Percentiles rank a stretch among this genome's conserved stretches.
Conservation (phyloP, 768 basidiomycete species). For the Auricularia cornea region DNA sequence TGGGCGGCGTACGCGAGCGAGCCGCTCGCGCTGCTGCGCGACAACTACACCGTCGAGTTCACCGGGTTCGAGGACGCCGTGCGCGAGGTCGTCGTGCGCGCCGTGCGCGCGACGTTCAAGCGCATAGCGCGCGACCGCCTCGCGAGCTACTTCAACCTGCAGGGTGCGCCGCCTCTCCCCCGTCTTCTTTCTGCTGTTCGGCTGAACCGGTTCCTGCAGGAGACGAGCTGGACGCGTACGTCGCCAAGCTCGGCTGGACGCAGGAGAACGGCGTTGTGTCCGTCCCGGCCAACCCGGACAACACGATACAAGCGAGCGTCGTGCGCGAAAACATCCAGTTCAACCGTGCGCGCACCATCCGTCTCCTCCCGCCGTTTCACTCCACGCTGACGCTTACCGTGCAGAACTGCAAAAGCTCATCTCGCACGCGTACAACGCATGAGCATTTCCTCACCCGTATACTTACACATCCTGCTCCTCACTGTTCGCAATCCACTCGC, state of each 20-base stretch:
- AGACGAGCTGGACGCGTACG: constrained; percentile 47
- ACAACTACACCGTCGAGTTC: constrained; percentile 81
- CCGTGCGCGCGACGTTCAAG: constrained; percentile 71
- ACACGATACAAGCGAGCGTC: constrained; percentile 78
- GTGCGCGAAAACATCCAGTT: constrained; percentile 78
- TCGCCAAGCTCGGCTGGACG: constrained; percentile 60
- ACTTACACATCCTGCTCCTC: background rate
- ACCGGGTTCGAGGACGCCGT: constrained; percentile 79
- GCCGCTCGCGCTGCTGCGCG: constrained; percentile 59
- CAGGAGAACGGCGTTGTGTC: constrained; percentile 51
- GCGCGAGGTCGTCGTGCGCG: constrained; percentile 65
- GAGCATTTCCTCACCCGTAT: background rate
- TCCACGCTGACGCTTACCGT: constrained; percentile 5
- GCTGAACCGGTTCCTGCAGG: constrained; percentile 28
- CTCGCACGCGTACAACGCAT: constrained; percentile 39
- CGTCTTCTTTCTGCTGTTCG: background rate
- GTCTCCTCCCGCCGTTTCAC: constrained; percentile 3
- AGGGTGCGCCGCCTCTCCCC: constrained; percentile 38
- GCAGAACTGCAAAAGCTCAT: constrained; percentile 71
- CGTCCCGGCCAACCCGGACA: constrained; percentile 78
- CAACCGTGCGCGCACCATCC: constrained; percentile 49
- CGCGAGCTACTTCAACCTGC: constrained; percentile 60
- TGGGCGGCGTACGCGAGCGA: constrained; percentile 70
- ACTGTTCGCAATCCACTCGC: background rate
- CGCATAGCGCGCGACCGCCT: constrained; percentile 60